Evolutionary conservation across 768 basidiomycete species (phyloP), one percentile per base, ranked within the genome.

Genomic region (Boletus sp.): DNA sequence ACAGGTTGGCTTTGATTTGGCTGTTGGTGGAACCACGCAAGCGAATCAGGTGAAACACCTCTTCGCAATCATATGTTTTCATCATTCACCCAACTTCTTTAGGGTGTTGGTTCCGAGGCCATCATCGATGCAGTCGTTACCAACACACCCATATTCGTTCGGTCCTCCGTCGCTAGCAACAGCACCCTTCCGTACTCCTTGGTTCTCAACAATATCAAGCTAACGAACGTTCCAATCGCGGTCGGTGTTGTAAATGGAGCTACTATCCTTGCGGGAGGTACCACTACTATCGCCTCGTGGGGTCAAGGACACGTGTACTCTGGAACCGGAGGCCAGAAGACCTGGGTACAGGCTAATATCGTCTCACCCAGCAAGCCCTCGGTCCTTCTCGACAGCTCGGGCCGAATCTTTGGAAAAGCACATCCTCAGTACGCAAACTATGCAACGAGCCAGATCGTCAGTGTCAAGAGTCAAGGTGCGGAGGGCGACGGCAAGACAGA

Each of bases 401-500:
- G 86, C 1, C 76, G 73, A 55, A 83, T 90, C 24, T 83, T 89
- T 56, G 82, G 85, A 35, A 82, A 76, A 59, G 67, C 70, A 4
- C 87, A 82, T 57, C 89, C 89, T 7, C 88, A 89, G 63, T 91
- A 91, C 56, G 80, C 72, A 24, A 67, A 68, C 52, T 86, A 85
- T 60, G 79, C 82, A 32, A 71, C 80, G 24, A 76, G 70, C 60
- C 81, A 91, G 64, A 80, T 92, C 66, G 77, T 91, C 56, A 89
- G 87, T 60, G 87, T 87, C 47, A 85, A 81, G 61, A 79, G 79
- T 56, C 67, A 84, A 49, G 90, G 89, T 15, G 90, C 89, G 4
- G 80, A 76, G 58, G 90, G 90, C 39, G 89, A 92, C 58, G 90
- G 90, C 2, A 65, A 65, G 20, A 86, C 88, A 3, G 90, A 92